Evolutionary conservation across 352 stramenopile genomes (phyloP), one percentile per base, ranked within the genome.

Genomic region (Pythium apleroticum): DNA sequence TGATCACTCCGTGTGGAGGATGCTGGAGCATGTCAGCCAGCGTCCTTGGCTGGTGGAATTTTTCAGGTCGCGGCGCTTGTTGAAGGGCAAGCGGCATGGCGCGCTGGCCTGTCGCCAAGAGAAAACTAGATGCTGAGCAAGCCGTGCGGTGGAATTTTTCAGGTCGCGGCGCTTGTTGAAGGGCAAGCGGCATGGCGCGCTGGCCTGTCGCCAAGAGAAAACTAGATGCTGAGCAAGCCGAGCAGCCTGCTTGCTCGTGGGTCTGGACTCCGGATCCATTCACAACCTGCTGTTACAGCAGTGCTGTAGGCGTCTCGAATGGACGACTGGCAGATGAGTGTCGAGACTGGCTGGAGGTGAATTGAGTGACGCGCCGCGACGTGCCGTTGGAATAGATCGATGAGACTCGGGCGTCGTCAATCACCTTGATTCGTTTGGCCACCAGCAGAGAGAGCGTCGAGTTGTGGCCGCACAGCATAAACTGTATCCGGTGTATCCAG

Each of bases 71-170:
- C n/a, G n/a, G 12, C 33, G 33, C 33, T 41, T 17, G 8, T 41
- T 41, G 33, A 41, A 41, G 33, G 7, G 8, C 9, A 41, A 17
- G 17, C 39, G 14, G 19, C 30, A 10, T 9, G 30, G 10, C 30
- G 30, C 30, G 30, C 30, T 33, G 30, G 2, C 10, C 8, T 24
- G 39, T 48, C 39, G 39, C 8, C 39, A 41, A 41, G 33, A 41
- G 33, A 41, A 48, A 48, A 48, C 39, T 48, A 48, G 39, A 48
- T 48, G 39, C 39, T 48, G 39, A 48, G 39, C 33, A 41, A 41
- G 33, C 33, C 33, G 33, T 4, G 8, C 30, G 5, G 30, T 5
- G 6, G 30, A 35, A 35, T 35, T 11, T 35, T 35, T 35, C 30
- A 35, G 30, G 30, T 5, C 30, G n/a, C n/a, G n/a, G 12, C 33